These are phyloP conservation scores for Hymenoscyphus salicellus DNA, from an alignment of 2,329 filamentous ascomycete genomes.

Conservation along the genomic window DNA sequence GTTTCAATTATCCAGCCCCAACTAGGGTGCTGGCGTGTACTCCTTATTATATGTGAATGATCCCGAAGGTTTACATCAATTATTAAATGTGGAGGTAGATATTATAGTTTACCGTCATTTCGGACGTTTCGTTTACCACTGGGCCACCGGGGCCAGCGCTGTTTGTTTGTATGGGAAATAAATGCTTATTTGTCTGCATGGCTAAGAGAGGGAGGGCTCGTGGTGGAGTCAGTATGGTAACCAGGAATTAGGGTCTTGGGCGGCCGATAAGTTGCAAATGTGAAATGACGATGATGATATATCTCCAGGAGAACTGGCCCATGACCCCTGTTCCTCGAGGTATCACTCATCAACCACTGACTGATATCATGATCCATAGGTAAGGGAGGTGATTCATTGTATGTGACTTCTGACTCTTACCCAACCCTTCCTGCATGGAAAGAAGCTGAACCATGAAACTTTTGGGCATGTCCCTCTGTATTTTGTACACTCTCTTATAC, in stretches of 20 bases:
- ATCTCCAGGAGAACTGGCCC: not conserved
- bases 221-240: no score
- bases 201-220: no score
- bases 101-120: not conserved
- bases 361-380: not conserved
- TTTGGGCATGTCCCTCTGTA: not conserved
- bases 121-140: not conserved
- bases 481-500: conserved; percentile 1
- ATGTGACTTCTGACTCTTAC: not conserved
- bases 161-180: not conserved
- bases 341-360: not conserved
- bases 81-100: no score
- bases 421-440: not conserved
- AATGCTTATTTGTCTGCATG: not conserved
- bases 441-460: not conserved
- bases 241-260: no score
- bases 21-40: not conserved
- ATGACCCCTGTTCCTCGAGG: not conserved
- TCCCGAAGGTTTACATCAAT: no score
- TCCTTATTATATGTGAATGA: not conserved
- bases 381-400: not conserved
- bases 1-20: not conserved
- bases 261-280: not conserved
- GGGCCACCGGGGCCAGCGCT: not conserved
- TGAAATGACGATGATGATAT: not conserved